A percentile compares a stretch with the other conserved stretches of the same genome.
Conservation (phyloP, 257 asterid species). For the Scutellaria baicalensis region DNA sequence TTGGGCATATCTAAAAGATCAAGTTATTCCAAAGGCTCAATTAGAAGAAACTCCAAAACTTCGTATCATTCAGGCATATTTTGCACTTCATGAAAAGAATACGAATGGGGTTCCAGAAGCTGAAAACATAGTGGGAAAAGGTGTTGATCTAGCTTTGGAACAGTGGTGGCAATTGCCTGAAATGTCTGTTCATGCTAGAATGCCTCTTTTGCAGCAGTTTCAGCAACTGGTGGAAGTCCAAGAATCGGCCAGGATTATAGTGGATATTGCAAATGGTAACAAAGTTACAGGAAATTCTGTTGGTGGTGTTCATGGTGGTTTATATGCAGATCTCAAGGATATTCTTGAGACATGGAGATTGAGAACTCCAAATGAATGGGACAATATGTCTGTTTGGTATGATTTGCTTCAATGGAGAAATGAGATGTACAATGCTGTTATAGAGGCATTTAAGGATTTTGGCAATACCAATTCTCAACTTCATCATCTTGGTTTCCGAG, state of each 20-base stretch:
- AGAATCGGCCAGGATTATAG: constrained; percentile 87
- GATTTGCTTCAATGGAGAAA: constrained; percentile 99
- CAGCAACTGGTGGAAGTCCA: constrained; percentile 99
- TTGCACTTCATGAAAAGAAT: constrained; percentile 95
- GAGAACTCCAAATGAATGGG: constrained; percentile 99
- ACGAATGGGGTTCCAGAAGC: constrained; percentile 87
- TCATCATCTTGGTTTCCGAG: constrained; percentile 98
- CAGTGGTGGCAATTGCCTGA: constrained; percentile 99
- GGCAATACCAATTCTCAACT: constrained; percentile 75
- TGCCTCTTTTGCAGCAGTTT: constrained; percentile 95
- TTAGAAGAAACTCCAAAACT: constrained; percentile 96
- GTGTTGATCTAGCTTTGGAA: constrained; percentile 95
- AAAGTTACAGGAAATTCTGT: constrained; percentile 75
- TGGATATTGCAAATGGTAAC: constrained; percentile 89
- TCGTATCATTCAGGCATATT: constrained; percentile 89
- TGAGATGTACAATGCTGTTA: constrained; percentile 91
- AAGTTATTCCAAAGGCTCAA: constrained; percentile 95
- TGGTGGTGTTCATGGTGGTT: constrained; percentile 73
- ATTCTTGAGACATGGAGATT: constrained; percentile 99
- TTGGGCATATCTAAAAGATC: constrained; percentile 87
- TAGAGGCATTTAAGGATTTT: constrained; percentile 91
- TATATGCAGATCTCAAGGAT: constrained; percentile 94
- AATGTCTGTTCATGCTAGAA: constrained; percentile 92
- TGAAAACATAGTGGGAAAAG: constrained; percentile 87
- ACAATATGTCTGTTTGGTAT: constrained; percentile 94